These are phyloP conservation scores for Fraxinus angustifolia DNA, from an alignment of 305 asterid genomes.

Conservation along the genomic window DNA sequence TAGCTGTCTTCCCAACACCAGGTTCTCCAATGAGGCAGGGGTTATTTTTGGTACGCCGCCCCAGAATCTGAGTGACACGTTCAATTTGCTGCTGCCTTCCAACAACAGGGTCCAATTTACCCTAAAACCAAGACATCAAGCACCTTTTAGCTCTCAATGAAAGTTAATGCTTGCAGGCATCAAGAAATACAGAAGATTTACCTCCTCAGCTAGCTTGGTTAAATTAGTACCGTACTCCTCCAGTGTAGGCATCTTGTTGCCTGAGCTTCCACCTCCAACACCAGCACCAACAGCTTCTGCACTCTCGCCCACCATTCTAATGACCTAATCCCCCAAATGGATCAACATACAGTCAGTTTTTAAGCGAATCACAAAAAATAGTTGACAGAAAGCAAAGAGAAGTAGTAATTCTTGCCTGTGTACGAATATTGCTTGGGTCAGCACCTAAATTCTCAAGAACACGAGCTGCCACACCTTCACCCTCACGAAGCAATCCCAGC, in stretches of 20 bases:
- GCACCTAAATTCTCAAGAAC: slow-evolving; percentile 97
- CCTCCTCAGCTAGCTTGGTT: slow-evolving; percentile 99
- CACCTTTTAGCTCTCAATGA: slow-evolving; percentile 3
- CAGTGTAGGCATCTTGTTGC: slow-evolving; percentile 91
- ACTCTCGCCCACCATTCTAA: slow-evolving; percentile 92
- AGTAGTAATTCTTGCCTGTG: slow-evolving; percentile 57
- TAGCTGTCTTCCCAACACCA: slow-evolving; percentile 98
- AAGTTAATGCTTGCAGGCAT: slow-evolving; percentile 8
- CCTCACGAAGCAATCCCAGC: slow-evolving; percentile 96
- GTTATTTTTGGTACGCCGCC: slow-evolving; percentile 89
- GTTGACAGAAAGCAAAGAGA: background rate
- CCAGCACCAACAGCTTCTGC: slow-evolving; percentile 93
- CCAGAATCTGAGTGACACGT: slow-evolving; percentile 93
- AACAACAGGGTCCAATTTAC: slow-evolving; percentile 97
- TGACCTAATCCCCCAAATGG: slow-evolving; percentile 46
- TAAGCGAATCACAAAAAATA: background rate
- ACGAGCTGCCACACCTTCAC: slow-evolving; percentile 98
- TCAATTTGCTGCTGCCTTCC: slow-evolving; percentile 89
- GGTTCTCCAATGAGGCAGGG: slow-evolving; percentile 99
- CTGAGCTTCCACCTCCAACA: slow-evolving; percentile 83
- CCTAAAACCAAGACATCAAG: slow-evolving; percentile 42
- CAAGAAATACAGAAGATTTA: slow-evolving; percentile 26
- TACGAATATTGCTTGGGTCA: slow-evolving; percentile 86
- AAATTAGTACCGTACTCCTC: slow-evolving; percentile 98
- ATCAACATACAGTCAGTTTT: slow-evolving; percentile 9